A percentile compares a stretch with the other conserved stretches of the same genome.
phyloP scores from a whole-genome alignment of 78 protist species.

The Bodo saltans region DNA sequence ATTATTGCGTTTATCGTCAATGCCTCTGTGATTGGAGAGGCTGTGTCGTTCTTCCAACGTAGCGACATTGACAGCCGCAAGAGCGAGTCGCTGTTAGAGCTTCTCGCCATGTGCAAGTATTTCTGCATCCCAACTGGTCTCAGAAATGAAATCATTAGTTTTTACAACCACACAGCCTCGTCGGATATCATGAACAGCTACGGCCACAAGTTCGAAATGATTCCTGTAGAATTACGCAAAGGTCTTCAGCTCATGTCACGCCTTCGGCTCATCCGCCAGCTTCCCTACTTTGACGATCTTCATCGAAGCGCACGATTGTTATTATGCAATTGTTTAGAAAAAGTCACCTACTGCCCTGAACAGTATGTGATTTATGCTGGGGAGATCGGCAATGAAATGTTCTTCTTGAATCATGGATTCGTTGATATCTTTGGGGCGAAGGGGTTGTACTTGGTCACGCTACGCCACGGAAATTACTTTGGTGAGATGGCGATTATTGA shows the following conservation, averaged over 20 bases:
- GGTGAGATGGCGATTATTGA: neutral
- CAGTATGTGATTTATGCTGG: slow-evolving; percentile 19
- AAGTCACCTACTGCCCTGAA: neutral
- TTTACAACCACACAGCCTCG: neutral
- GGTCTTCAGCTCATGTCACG: neutral
- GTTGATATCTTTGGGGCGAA: neutral
- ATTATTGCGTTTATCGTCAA: neutral
- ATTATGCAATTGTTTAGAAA: neutral
- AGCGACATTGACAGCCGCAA: neutral
- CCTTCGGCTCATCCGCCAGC: neutral
- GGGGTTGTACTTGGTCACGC: neutral
- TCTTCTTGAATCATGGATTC: slow-evolving; percentile 16
- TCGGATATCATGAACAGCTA: neutral
- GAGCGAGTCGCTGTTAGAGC: neutral
- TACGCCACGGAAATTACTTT: neutral
- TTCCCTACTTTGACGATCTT: neutral
- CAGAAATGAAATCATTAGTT: slow-evolving; percentile 6
- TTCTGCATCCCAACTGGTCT: neutral
- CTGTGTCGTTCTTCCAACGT: neutral
- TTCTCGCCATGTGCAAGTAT: neutral
- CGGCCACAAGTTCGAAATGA: neutral
- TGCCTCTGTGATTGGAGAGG: neutral
- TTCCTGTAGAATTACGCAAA: neutral
- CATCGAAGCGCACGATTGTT: neutral
- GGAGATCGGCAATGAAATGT: slow-evolving; percentile 22